Evolutionary conservation across 306 rosid genomes (phyloP).

Genomic region (Parietaria judaica): DNA sequence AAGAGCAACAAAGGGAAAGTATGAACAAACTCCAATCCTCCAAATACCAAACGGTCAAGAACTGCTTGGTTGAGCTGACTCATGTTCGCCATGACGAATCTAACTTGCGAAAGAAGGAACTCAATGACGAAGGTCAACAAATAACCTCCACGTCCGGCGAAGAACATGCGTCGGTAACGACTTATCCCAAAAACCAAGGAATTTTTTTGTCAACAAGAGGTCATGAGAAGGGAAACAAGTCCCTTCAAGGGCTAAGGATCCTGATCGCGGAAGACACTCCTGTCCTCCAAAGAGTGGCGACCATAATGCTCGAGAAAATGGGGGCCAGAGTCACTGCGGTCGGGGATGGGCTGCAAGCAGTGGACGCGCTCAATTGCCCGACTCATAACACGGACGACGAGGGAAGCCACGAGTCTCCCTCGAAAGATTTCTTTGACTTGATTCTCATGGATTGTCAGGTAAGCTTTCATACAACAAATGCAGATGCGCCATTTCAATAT

Average conservation of each 20-base stretch:
- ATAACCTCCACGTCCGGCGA: slow-evolving; percentile 23
- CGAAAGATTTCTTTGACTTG: slow-evolving; percentile 59
- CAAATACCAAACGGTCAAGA: slow-evolving; percentile 27
- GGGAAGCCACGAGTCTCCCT: slow-evolving; percentile 28
- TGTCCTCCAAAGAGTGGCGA: slow-evolving; percentile 88
- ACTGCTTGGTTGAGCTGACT: slow-evolving; percentile 50
- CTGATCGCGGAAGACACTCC: slow-evolving; percentile 96
- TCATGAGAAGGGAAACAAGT: slow-evolving; percentile 34
- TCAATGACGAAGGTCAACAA: slow-evolving; percentile 18
- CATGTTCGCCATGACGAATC: slow-evolving; percentile 29
- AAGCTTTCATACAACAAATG: background rate
- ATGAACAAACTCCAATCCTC: slow-evolving; percentile 25
- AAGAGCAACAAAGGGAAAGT: slow-evolving; percentile 35
- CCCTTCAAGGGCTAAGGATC: slow-evolving; percentile 77
- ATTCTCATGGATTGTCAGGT: slow-evolving; percentile 99
- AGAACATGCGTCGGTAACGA: slow-evolving; percentile 22
- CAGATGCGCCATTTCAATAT: too few species aligned
- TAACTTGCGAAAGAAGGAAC: slow-evolving; percentile 29
- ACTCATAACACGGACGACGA: slow-evolving; percentile 34
- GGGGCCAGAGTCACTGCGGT: slow-evolving; percentile 83
- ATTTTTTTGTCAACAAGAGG: slow-evolving; percentile 30
- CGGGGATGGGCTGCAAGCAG: slow-evolving; percentile 86
- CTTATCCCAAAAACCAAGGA: slow-evolving; percentile 19
- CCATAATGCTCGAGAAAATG: slow-evolving; percentile 96
- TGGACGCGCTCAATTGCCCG: slow-evolving; percentile 60